A percentile compares a stretch with the other conserved stretches of the same genome.
Conservation (phyloP, 805 yeast species). For the Ascoidea rubescens region DNA sequence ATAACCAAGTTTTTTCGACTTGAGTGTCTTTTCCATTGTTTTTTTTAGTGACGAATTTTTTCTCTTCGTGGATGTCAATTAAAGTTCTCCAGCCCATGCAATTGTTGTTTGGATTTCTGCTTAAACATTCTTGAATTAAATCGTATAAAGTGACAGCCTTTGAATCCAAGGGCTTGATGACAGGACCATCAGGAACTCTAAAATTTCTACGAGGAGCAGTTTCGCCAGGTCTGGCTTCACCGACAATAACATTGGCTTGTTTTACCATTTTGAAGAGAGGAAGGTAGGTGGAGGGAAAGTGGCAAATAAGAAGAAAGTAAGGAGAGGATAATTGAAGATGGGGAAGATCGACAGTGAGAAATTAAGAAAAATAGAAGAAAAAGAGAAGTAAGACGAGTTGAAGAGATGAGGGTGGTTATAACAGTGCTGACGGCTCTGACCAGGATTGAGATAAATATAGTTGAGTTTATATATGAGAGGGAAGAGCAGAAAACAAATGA, state of each 20-base stretch:
- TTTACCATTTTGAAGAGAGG: background rate
- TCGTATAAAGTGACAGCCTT: slow-evolving; percentile 61
- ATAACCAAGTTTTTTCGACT: slow-evolving; percentile 80
- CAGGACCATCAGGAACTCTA: slow-evolving; percentile 30
- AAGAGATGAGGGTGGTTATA: too few species aligned
- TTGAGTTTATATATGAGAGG: too few species aligned
- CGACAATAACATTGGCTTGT: slow-evolving; percentile 41
- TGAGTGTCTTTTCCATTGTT: slow-evolving; percentile 62
- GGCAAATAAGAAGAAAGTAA: too few species aligned
- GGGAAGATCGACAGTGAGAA: too few species aligned
- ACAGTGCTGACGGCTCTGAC: too few species aligned
- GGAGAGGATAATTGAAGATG: too few species aligned
- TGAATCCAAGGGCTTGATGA: slow-evolving; percentile 49
- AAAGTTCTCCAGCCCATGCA: slow-evolving; percentile 74
- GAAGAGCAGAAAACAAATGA: too few species aligned
- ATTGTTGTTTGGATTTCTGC: slow-evolving; percentile 34
- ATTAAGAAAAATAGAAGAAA: too few species aligned
- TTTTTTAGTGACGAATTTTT: slow-evolving; percentile 55
- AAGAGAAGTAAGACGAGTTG: too few species aligned
- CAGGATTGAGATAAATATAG: too few species aligned
- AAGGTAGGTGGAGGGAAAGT: too few species aligned
- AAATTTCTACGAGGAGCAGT: slow-evolving; percentile 70
- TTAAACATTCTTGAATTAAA: slow-evolving; percentile 46
- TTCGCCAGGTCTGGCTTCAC: slow-evolving; percentile 60
- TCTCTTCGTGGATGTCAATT: slow-evolving; percentile 61